These are phyloP conservation scores for Paracorniculantispora psalliotae DNA, from an alignment of 2,329 filamentous ascomycete genomes.

Conservation along the genomic window DNA sequence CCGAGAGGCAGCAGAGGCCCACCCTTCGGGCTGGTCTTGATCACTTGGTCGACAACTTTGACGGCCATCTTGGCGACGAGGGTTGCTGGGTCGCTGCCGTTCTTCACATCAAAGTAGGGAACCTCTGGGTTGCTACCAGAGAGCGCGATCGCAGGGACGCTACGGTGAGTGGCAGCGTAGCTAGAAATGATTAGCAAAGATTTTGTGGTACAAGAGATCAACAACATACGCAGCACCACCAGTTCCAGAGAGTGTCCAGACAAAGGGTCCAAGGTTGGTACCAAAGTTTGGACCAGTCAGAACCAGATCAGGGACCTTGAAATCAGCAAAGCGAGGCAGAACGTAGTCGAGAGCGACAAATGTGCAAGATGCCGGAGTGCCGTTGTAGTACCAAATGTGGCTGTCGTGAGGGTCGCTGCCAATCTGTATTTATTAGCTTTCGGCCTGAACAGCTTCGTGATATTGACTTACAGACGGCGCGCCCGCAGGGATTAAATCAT, in stretches of 20 bases:
- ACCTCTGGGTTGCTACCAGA: constrained; percentile 39
- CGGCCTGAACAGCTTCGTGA: background rate
- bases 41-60: constrained; percentile 40
- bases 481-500: constrained; percentile 25
- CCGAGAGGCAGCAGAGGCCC: constrained; percentile 39
- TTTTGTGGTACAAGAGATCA: background rate
- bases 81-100: constrained; percentile 40
- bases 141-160: constrained; percentile 46
- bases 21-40: constrained; percentile 29
- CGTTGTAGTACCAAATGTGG: constrained; percentile 58
- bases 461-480: constrained; percentile 22
- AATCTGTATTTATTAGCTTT: constrained; percentile 17
- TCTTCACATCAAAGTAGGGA: constrained; percentile 33
- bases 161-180: constrained; percentile 44
- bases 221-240: constrained; percentile 36
- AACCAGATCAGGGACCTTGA: constrained; percentile 48
- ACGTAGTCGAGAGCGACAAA: constrained; percentile 54
- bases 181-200: constrained; percentile 22
- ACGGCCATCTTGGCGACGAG: constrained; percentile 37
- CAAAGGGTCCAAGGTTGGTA: constrained; percentile 48
- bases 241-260: constrained; percentile 48
- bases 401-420: constrained; percentile 47
- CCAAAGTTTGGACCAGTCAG: constrained; percentile 53
- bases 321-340: constrained; percentile 43
- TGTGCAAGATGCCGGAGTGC: constrained; percentile 51